Evolutionary conservation across 345 rosid genomes (phyloP).

Genomic region (Isatis tinctoria): DNA sequence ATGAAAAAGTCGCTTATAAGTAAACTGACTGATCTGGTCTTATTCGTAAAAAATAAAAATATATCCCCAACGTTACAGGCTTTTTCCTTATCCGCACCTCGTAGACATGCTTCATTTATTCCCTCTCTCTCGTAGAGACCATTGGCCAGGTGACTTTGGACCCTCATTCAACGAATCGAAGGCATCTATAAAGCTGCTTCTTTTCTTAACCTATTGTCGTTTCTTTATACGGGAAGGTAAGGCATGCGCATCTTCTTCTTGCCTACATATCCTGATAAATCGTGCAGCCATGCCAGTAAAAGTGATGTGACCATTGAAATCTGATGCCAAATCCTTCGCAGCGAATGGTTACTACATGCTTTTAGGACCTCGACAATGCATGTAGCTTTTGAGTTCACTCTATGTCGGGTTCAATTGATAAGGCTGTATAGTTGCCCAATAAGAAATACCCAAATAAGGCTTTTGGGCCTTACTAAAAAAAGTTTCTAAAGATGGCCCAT

Average conservation of each 20-base stretch:
- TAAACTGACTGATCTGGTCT: background rate
- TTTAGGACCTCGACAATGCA: background rate
- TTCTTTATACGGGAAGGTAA: constrained; percentile 93
- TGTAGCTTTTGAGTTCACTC: background rate
- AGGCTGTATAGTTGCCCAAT: background rate
- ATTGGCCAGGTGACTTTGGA: constrained; percentile 75
- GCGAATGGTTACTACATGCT: background rate
- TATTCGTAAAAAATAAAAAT: background rate
- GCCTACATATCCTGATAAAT: background rate
- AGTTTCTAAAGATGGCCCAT: too few relatives aligned
- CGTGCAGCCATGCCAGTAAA: background rate
- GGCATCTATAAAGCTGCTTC: constrained; percentile 91
- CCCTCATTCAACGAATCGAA: constrained; percentile 67
- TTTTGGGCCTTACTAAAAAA: too few relatives aligned
- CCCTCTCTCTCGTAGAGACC: constrained; percentile 57
- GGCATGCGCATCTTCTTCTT: background rate
- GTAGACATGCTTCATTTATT: background rate
- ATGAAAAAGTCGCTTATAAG: too few relatives aligned
- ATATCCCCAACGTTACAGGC: too few relatives aligned
- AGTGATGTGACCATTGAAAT: background rate
- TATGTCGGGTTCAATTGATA: background rate
- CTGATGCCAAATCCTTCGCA: background rate
- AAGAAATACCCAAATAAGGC: too few relatives aligned
- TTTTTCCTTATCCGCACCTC: background rate
- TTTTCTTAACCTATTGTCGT: constrained; percentile 77